Percentiles rank a stretch among this genome's conserved stretches.
Evolutionary conservation across 176 grass and related monocot species (phyloP).

Genomic region (Avena sativa): DNA sequence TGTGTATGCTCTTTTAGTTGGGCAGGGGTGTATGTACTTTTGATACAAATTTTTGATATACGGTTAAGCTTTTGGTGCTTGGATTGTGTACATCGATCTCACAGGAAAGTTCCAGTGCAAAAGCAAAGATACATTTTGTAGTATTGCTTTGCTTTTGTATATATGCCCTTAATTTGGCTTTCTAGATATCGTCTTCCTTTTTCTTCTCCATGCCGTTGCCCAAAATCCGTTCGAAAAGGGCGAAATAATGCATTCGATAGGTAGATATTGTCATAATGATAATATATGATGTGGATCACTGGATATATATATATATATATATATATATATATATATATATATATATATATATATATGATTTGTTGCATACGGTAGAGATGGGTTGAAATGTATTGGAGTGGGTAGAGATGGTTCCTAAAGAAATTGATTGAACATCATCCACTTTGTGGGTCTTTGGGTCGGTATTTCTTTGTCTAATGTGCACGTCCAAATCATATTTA

Average conservation of each 20-base stretch:
- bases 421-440: constrained; percentile 16
- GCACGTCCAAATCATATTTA: neutral
- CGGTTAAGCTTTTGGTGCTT: neutral
- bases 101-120: neutral
- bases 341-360: too few species aligned
- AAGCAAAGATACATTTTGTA: neutral
- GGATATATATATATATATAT: neutral
- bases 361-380: neutral
- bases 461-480: neutral
- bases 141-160: neutral
- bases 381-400: neutral
- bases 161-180: neutral
- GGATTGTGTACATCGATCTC: neutral
- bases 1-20: neutral
- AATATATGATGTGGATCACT: constrained; percentile 4
- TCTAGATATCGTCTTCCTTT: neutral
- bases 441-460: neutral
- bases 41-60: neutral
- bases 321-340: too few species aligned
- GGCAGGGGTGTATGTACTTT: neutral
- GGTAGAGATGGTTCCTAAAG: constrained; percentile 9
- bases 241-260: neutral
- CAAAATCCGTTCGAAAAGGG: neutral
- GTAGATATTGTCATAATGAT: neutral
- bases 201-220: neutral